Evolutionary conservation across 768 basidiomycete species (phyloP).

Genomic region (Boletus rex-veris): DNA sequence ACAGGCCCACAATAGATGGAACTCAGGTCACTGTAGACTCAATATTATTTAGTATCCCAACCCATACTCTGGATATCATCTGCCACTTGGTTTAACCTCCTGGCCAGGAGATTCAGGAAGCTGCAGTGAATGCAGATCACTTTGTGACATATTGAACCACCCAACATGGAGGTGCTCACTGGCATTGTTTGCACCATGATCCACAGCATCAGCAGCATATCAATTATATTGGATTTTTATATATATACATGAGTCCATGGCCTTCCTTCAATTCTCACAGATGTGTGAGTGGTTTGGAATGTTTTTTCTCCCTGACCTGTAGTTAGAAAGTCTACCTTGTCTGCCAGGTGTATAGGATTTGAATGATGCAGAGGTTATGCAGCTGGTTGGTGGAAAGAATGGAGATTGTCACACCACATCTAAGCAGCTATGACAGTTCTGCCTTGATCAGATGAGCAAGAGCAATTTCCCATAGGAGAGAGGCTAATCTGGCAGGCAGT

Average conservation of each 20-base stretch:
- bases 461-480: not conserved
- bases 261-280: not conserved
- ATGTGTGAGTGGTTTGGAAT: not conserved
- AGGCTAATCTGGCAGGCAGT: not conserved
- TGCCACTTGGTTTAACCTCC: not conserved
- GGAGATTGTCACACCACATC: not conserved
- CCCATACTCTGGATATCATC: constrained; percentile 6
- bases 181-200: constrained; percentile 8
- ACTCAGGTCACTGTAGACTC: not conserved
- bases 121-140: constrained; percentile 1
- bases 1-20: not conserved
- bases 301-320: not conserved
- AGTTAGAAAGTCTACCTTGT: not conserved
- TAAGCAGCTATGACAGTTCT: not conserved
- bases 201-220: not conserved
- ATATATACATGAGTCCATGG: not conserved
- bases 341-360: not conserved
- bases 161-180: constrained; percentile 10
- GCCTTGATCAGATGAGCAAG: not conserved
- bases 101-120: not conserved
- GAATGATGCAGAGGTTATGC: constrained; percentile 2
- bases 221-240: not conserved
- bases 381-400: not conserved
- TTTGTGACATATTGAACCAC: not conserved
- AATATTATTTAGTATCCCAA: not conserved